phyloP scores from a whole-genome alignment of 345 rosid genomes.

The Hirschfeldia incana region DNA sequence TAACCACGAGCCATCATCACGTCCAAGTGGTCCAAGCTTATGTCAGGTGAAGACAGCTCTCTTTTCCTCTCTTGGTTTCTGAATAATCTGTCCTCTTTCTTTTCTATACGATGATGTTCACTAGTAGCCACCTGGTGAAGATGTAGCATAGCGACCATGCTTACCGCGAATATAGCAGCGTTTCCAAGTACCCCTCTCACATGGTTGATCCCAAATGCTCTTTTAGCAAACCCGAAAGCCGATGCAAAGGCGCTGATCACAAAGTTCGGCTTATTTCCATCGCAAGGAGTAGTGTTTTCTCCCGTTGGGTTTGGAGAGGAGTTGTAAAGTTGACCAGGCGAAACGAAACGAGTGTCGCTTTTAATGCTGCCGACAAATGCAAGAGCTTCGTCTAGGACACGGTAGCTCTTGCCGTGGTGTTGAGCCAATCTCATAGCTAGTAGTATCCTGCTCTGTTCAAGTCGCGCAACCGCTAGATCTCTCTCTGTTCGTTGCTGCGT shows the following conservation, averaged over 20 bases:
- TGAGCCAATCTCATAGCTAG: conserved; percentile 83
- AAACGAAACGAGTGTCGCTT: conserved; percentile 47
- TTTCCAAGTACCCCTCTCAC: conserved; percentile 71
- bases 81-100: conserved; percentile 38
- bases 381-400: conserved; percentile 85
- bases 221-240: conserved; percentile 63
- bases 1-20: conserved; percentile 79
- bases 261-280: conserved; percentile 42
- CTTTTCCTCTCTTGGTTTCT: conserved; percentile 35
- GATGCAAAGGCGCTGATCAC: conserved; percentile 52
- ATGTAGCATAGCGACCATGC: conserved; percentile 76
- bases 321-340: conserved; percentile 42
- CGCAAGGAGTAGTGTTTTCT: conserved; percentile 31
- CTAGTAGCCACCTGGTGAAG: conserved; percentile 53
- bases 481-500: conserved; percentile 82
- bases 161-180: conserved; percentile 72
- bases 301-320: conserved; percentile 38
- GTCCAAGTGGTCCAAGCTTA: conserved; percentile 52
- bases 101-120: conserved; percentile 39
- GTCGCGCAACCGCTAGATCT: conserved; percentile 80
- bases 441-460: conserved; percentile 86
- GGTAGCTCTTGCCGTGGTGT: conserved; percentile 77
- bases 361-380: conserved; percentile 80
- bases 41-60: conserved; percentile 45
- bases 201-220: conserved; percentile 54